phyloP scores from a whole-genome alignment of 2,329 filamentous ascomycete genomes.

The Dactylellina leptospora region DNA sequence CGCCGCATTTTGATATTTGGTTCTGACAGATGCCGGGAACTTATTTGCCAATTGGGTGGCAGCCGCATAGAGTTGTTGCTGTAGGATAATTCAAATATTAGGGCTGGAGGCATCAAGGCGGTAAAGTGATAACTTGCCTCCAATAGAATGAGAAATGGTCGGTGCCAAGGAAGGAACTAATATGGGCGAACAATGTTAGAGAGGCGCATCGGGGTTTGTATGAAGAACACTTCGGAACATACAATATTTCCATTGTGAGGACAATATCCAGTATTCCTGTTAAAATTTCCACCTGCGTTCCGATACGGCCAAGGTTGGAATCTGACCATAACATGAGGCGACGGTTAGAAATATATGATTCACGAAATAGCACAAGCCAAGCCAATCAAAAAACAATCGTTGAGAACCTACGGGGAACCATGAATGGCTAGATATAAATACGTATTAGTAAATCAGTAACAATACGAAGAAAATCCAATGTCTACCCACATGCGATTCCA shows the following conservation, averaged over 20 bases:
- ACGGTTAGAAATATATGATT: background rate
- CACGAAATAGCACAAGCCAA: background rate
- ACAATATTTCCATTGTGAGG: slow-evolving; percentile 45
- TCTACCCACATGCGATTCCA: slow-evolving; percentile 24
- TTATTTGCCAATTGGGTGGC: slow-evolving; percentile 42
- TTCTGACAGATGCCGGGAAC: slow-evolving; percentile 48
- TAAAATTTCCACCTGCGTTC: background rate
- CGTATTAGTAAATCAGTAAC: too few relatives aligned
- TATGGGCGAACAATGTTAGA: background rate
- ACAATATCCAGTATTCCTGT: slow-evolving; percentile 26
- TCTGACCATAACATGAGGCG: background rate
- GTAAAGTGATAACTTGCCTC: slow-evolving; percentile 54
- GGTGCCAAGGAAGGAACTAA: slow-evolving; percentile 58
- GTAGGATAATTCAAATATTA: background rate
- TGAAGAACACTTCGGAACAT: background rate
- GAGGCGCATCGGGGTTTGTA: background rate
- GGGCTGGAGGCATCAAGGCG: background rate
- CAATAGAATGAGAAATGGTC: slow-evolving; percentile 56
- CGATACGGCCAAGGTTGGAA: slow-evolving; percentile 37
- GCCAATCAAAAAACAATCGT: background rate
- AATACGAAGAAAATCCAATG: too few relatives aligned
- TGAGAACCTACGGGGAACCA: slow-evolving; percentile 39
- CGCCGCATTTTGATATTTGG: slow-evolving; percentile 54
- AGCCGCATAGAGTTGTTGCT: slow-evolving; percentile 52
- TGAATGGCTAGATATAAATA: slow-evolving; percentile 24